Evolutionary conservation across 495 filamentous ascomycete genomes (phyloP), one percentile per base, ranked within the genome.

Genomic region (Lasiosphaeris hirsuta): DNA sequence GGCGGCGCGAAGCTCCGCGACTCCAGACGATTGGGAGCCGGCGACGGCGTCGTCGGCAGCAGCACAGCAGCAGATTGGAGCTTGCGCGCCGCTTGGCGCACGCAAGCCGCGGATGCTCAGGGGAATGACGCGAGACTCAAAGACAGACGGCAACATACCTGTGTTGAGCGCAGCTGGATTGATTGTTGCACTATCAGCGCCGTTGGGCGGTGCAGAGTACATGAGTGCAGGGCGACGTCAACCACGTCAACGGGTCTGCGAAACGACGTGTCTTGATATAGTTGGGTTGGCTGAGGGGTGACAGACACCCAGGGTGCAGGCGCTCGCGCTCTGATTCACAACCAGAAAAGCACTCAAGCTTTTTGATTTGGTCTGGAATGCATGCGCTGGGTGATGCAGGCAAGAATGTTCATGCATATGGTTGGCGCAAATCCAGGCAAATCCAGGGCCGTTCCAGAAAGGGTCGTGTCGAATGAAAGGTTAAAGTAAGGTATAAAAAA

Each of bases 251-350:
- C 67, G 65, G 67, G 64, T 72, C 68, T 75, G 73, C 74, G 75
- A 74, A 78, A 74, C 76, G 74, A 79, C 75, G 77, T 80, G 76
- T 80, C 76, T 76, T 77, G 77, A 80, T 78, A 76, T 76, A 76
- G 77, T 78, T 80, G 77, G 76, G 71, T 65, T 78, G 69, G 62
- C 61, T 56, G 65, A 63, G 69, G 69, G 67, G 67, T 57, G 56
- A 63, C 62, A 55, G 52, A 30, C 41, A 23, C 40, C 23, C 40
- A 23, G 38, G n/a, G 46, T 23, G 46, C 46, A 36, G 49, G 52
- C 40, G 23, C 30, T 36, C 19, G 41, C 41, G 51, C 52, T 55
- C 52, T 55, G 52, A 55, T 55, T 55, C 52, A 65, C 67, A 62
- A 38, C 62, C 64, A 56, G 23, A 30, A 60, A 56, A 59, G 55